Conservation (phyloP, 2,329 filamentous ascomycete species). For the Xylariales sp. region DNA sequence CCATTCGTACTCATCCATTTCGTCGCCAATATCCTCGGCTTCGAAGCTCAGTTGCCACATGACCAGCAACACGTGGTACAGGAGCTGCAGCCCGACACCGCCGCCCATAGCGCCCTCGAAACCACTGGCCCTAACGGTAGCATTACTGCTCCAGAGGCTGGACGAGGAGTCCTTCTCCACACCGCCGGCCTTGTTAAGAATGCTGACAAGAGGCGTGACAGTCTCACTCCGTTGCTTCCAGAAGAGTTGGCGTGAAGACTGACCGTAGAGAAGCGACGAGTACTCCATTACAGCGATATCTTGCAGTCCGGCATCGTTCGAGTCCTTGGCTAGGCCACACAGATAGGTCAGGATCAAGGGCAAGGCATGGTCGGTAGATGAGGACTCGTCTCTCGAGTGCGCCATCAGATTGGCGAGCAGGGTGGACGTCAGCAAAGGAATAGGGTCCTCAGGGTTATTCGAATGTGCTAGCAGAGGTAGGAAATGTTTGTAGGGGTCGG, state of each 20-base stretch:
- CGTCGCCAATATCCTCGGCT: constrained; percentile 65
- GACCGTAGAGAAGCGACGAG: constrained; percentile 75
- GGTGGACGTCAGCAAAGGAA: constrained; percentile 84
- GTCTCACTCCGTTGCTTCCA: constrained; percentile 90
- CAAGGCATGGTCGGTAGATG: constrained; percentile 66
- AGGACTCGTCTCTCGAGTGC: constrained; percentile 56
- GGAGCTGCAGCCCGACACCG: constrained; percentile 83
- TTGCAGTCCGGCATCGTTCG: constrained; percentile 77
- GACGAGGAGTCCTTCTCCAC: constrained; percentile 58
- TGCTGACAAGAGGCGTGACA: constrained; percentile 73
- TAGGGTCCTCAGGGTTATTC: constrained; percentile 69
- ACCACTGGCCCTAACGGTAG: constrained; percentile 52
- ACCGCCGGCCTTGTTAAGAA: constrained; percentile 74
- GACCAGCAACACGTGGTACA: constrained; percentile 90
- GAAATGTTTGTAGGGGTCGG: constrained; percentile 77
- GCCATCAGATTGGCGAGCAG: constrained; percentile 78
- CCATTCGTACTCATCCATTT: constrained; percentile 74
- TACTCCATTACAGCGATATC: constrained; percentile 94
- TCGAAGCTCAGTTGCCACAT: constrained; percentile 98
- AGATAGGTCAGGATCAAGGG: constrained; percentile 83
- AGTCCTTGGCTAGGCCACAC: constrained; percentile 74
- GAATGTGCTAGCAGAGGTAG: constrained; percentile 78
- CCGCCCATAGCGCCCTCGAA: constrained; percentile 64
- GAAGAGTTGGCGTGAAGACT: constrained; percentile 72
- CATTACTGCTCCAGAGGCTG: constrained; percentile 56